These are phyloP conservation scores for Pseudotulostoma volvatum DNA, from an alignment of 495 filamentous ascomycete species.

Conservation along the genomic window DNA sequence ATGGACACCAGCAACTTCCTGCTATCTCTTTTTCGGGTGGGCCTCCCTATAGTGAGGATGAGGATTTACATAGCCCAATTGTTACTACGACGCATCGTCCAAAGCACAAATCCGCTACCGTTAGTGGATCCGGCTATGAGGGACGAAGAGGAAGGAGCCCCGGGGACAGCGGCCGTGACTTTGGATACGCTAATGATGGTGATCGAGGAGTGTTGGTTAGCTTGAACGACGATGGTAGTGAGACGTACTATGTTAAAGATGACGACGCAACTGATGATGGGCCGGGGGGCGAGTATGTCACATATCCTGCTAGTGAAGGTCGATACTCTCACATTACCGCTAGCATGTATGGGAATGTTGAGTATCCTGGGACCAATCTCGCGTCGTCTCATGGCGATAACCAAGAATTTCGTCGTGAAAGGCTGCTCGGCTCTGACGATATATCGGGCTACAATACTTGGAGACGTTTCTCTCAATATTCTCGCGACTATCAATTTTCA, in stretches of 20 bases:
- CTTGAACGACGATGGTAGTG: constrained; percentile 54
- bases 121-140: constrained; percentile 21
- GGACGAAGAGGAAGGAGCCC: constrained; percentile 30
- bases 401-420: constrained; percentile 25
- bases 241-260: constrained; percentile 62
- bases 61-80: constrained; percentile 85
- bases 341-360: constrained; percentile 17
- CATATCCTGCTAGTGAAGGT: constrained; percentile 52
- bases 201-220: constrained; percentile 50
- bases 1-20: constrained; percentile 49
- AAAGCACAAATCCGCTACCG: constrained; percentile 62
- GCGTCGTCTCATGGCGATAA: constrained; percentile 14
- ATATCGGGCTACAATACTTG: constrained; percentile 25
- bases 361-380: constrained; percentile 27
- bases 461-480: constrained; percentile 46
- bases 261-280: constrained; percentile 44
- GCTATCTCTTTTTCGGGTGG: constrained; percentile 80
- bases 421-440: constrained; percentile 42
- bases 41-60: constrained; percentile 93
- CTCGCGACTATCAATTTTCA: constrained; percentile 82
- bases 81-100: constrained; percentile 59
- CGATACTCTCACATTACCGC: constrained; percentile 34
- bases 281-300: constrained; percentile 65
- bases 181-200: constrained; percentile 22
- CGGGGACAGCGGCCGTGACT: constrained; percentile 15